Evolutionary conservation across 441 rosid species (phyloP), one percentile per base, ranked within the genome.

Genomic region (Gossypium gossypioides): DNA sequence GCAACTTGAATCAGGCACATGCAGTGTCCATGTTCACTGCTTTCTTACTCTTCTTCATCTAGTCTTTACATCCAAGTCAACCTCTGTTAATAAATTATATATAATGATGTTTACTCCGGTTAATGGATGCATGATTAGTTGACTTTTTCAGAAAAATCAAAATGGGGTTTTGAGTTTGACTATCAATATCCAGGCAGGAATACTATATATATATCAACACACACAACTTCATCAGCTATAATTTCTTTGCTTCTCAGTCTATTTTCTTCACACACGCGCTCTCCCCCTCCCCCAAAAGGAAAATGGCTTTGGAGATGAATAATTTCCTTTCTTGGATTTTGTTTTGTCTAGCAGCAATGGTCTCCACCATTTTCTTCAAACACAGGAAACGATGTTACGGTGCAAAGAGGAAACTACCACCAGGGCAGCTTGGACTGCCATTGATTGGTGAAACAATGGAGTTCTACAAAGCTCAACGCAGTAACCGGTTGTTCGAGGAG

Each of bases 361-460:
- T 81, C 67, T 69, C 82, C 44, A 22, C 58, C 68, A 63, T 76
- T 66, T 63, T 85, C 74, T 76, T 84, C 72, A 79, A 69, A 48
- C 74, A 40, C 77, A 79, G 71, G 78, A 76, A 75, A 65, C 69
- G 64, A 15, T 42, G 42, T 18, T 24, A 0, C 27, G 62, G 37
- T 10, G 57, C 48, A 37, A 77, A 72, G 72, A 76, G 29, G 55
- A 81, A 77, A 52, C 91, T 88, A 8, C 93, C 90, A 44, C 93
- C 90, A 7, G 91, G 93, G 4, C 74, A 82, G 19, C 76, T 86
- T 88, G 90, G 91, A 18, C 66, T 84, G 42, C 96, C 93, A 3
- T 82, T 84, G 86, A 69, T 87, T 0, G 96, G 96, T 0, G 96
- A 88, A 81, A 90, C 96, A 19, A 75, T 84, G 78, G 85, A 84